Conservation (phyloP, 2,329 filamentous ascomycete species). For the Alternaria burnsii region DNA sequence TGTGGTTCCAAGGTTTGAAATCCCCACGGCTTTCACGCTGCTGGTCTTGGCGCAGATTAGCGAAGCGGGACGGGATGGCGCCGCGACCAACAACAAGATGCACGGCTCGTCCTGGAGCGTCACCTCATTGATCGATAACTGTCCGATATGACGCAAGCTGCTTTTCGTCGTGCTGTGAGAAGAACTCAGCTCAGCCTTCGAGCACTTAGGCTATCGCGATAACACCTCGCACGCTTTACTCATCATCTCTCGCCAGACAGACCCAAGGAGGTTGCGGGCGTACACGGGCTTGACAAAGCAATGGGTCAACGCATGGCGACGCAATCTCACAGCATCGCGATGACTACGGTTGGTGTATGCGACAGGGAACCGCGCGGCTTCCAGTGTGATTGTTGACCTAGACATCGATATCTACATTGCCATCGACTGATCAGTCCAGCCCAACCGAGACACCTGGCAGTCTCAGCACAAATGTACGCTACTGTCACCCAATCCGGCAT, state of each 20-base stretch:
- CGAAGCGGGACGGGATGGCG: constrained; percentile 10
- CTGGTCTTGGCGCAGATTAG: constrained; percentile 8
- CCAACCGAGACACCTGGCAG: background rate
- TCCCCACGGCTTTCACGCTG: constrained; percentile 6
- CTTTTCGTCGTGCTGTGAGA: background rate
- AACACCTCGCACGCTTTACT: background rate
- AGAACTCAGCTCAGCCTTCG: background rate
- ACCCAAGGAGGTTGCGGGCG: background rate
- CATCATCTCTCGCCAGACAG: background rate
- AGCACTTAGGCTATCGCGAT: background rate
- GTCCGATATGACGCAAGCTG: constrained; percentile 2
- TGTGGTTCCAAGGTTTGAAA: constrained; percentile 4
- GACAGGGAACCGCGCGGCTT: background rate
- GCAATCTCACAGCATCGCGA: background rate
- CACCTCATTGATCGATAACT: background rate
- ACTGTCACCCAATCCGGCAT: background rate
- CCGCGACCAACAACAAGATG: constrained; percentile 4
- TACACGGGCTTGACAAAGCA: background rate
- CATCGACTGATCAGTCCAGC: background rate
- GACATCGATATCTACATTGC: background rate
- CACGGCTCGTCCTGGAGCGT: background rate
- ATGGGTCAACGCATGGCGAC: background rate
- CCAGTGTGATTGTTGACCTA: background rate
- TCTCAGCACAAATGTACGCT: background rate
- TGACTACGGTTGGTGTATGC: background rate